Conservation (phyloP, 106 monocot genomes). For the Alisma plantagoaquatica region DNA sequence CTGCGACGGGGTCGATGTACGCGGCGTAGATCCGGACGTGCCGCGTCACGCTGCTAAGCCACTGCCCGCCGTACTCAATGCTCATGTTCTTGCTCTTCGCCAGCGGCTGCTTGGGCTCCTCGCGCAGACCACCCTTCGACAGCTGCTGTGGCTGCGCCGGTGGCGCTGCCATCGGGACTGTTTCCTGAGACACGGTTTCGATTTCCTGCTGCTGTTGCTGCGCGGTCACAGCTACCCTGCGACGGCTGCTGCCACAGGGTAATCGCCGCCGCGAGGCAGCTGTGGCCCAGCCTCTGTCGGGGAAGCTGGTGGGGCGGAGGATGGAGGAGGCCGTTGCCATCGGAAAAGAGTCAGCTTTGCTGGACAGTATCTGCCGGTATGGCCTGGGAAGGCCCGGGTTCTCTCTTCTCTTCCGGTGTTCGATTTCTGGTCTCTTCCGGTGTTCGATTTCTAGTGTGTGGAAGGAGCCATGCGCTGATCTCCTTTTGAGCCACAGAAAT, state of each 20-base stretch:
- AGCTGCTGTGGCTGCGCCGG: background rate
- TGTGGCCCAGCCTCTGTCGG: background rate
- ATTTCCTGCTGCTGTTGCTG: background rate
- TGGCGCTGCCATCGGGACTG: background rate
- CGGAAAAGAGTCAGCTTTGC: no score
- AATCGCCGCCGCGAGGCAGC: background rate
- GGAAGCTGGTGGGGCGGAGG: background rate
- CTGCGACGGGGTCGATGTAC: conserved; percentile 76
- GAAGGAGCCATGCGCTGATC: no score
- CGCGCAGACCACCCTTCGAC: background rate
- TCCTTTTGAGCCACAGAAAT: no score
- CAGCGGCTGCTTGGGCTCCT: conserved; percentile 33
- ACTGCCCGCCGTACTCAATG: conserved; percentile 78
- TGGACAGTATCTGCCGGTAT: no score
- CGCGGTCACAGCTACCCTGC: background rate
- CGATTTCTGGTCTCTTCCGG: no score
- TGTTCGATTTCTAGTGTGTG: no score
- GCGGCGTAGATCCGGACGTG: conserved; percentile 90
- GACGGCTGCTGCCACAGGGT: background rate
- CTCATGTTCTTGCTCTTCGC: conserved; percentile 87
- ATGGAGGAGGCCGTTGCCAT: background rate
- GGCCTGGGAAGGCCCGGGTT: no score
- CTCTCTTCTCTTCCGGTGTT: no score
- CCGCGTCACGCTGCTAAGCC: conserved; percentile 77
- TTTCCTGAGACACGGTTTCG: background rate